These are phyloP conservation scores for Teratosphaeria pseudoeucalypti DNA, from an alignment of 2,329 filamentous ascomycete genomes.

Conservation along the genomic window DNA sequence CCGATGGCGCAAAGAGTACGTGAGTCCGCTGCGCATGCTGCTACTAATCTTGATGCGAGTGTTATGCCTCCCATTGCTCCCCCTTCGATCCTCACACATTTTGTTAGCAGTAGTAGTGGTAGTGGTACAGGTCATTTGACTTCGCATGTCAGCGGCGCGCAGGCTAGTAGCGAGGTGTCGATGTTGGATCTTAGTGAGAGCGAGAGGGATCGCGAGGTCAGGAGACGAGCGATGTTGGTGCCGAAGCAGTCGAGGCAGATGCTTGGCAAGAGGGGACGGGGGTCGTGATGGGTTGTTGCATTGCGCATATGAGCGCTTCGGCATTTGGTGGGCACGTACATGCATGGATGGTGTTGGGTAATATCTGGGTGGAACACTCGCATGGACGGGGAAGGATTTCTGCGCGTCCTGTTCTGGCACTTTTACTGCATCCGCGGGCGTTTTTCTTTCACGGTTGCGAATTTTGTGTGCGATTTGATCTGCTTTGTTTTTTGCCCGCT, in stretches of 20 bases:
- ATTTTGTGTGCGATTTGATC: background rate
- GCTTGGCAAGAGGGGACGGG: background rate
- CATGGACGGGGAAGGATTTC: background rate
- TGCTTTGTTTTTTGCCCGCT: background rate
- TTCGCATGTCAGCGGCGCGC: background rate
- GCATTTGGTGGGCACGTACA: background rate
- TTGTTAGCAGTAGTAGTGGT: too few species aligned
- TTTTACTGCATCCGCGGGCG: too few species aligned
- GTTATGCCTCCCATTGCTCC: background rate
- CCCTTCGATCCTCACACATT: background rate
- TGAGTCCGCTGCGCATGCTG: slow-evolving; percentile 7
- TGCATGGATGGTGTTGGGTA: background rate
- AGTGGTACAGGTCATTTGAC: background rate
- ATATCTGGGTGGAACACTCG: background rate
- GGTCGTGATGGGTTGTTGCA: background rate
- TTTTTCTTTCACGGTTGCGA: background rate
- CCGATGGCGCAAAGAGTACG: slow-evolving; percentile 45
- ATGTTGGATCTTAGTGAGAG: background rate
- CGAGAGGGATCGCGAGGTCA: background rate
- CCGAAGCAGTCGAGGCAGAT: background rate
- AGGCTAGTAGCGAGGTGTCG: background rate
- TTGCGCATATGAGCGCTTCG: too few species aligned
- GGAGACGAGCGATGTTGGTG: background rate
- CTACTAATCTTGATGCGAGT: background rate
- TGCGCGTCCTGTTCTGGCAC: background rate